Evolutionary conservation across 192 early-diverging fungal species (phyloP).

Genomic region (Lobosporangium transversale): DNA sequence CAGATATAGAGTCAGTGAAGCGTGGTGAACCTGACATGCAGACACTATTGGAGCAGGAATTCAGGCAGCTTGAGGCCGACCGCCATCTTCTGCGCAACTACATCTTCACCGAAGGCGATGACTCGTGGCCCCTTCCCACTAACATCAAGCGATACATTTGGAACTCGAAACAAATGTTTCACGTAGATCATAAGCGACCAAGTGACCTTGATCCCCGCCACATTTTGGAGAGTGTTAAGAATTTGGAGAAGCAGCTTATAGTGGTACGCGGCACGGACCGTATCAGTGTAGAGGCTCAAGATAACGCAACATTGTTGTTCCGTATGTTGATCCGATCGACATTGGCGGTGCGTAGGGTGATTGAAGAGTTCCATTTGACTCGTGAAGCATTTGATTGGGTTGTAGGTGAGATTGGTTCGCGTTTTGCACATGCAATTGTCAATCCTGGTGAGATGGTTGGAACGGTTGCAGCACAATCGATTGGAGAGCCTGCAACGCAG

Average conservation of each 20-base stretch:
- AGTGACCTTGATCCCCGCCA: constrained; percentile 89
- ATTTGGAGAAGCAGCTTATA: constrained; percentile 75
- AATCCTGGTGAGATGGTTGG: constrained; percentile 99
- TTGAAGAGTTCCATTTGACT: constrained; percentile 91
- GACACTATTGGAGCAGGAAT: constrained; percentile 81
- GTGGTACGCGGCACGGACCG: constrained; percentile 92
- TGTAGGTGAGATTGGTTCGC: constrained; percentile 90
- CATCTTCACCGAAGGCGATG: constrained; percentile 81
- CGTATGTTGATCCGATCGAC: constrained; percentile 83
- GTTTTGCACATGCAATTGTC: constrained; percentile 91
- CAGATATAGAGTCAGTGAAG: constrained; percentile 56
- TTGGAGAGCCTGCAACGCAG: constrained; percentile 99
- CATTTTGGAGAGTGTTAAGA: constrained; percentile 76
- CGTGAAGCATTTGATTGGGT: constrained; percentile 94
- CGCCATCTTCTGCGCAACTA: constrained; percentile 78
- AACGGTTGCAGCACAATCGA: constrained; percentile 96
- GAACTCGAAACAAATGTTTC: constrained; percentile 93
- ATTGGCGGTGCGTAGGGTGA: constrained; percentile 83
- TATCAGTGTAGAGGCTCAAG: constrained; percentile 87
- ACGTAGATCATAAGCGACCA: constrained; percentile 78
- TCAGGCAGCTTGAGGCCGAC: constrained; percentile 78
- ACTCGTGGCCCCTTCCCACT: constrained; percentile 88
- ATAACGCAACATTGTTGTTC: constrained; percentile 94
- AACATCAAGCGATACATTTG: constrained; percentile 90
- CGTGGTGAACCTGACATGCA: constrained; percentile 34